Base-by-base conservation (phyloP, 2,329 filamentous ascomycete genomes). In the Cadophora luteo-olivacea region DNA sequence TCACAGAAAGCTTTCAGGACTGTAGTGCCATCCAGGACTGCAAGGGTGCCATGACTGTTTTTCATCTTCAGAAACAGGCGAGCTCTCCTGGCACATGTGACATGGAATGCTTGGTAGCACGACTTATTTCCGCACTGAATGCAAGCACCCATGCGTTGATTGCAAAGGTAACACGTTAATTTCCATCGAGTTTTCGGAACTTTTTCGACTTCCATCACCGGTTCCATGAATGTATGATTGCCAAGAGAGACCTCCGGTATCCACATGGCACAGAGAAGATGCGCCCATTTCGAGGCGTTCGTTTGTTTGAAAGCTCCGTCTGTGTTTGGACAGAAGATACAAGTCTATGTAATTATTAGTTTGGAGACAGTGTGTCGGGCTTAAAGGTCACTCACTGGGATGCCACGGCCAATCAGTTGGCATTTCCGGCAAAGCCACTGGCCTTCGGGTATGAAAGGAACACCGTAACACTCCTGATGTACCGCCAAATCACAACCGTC, bases 281-380 rank as follows among this genome's bases (percentile, higher is more conserved):
- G 96, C 32, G 95, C 93, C 96, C 96, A 99, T 81, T 97, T 96
- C 2, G 94, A 94, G 2, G 93, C 92, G 72, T 94, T 97, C 0
- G 96, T 98, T 81, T 98, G 96, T 80, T 99, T 99, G 84, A 99
- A 99, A 3, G 96, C 96, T 16, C 96, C 96, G 75, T 98, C 96
- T 0, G 92, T 96, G 78, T 98, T 98, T 0, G 96, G 96, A 77
- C 96, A 99, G 82, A 99, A 99, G 71, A 99, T 97, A 82, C 96
- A 99, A 14, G 93, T 97, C 89, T 91, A 68, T 33, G 67, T 52
- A 33, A 67, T 24, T 14, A 58, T 77, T 69, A 76, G 73, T 65
- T 22, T 14, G n/a, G 14, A 57, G 41, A 11, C 7, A 45, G 0
- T 62, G 33, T 51, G 14, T 14, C 14, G 58, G 11, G 52, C 36